Evolutionary conservation across 108 stramenopile species (phyloP).

Genomic region (Nitzschia sp.): DNA sequence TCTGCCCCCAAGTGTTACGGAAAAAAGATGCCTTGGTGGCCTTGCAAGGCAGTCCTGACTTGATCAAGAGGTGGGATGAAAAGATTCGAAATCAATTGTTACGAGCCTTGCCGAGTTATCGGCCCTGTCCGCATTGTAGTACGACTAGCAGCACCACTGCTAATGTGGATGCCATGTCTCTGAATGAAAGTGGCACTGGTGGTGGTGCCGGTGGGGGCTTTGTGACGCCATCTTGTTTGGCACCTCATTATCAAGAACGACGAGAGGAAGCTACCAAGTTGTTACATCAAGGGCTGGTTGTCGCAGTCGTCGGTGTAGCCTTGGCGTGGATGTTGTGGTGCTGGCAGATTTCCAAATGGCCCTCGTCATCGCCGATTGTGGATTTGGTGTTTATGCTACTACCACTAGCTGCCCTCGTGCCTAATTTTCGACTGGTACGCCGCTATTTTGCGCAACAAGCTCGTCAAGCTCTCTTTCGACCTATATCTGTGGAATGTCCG

Average conservation of each 20-base stretch:
- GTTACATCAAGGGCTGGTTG: background rate
- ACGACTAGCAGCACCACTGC: background rate
- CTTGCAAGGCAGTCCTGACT: constrained; percentile 27
- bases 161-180: no score
- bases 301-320: constrained; percentile 11
- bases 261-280: constrained; percentile 38
- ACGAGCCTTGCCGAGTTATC: constrained; percentile 56
- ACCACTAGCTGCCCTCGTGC: background rate
- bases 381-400: constrained; percentile 28
- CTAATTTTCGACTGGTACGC: background rate
- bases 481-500: constrained; percentile 65
- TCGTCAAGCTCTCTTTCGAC: constrained; percentile 34
- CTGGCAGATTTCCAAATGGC: constrained; percentile 12
- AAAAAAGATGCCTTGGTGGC: constrained; percentile 62
- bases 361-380: constrained; percentile 15
- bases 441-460: constrained; percentile 28
- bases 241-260: constrained; percentile 53
- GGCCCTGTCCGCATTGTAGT: constrained; percentile 61
- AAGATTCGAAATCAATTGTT: constrained; percentile 60
- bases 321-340: constrained; percentile 15
- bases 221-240: constrained; percentile 64
- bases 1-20: constrained; percentile 54
- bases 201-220: constrained; percentile 58
- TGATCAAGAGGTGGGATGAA: constrained; percentile 44
- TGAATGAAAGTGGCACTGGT: constrained; percentile 22